Conservation (phyloP, 176 grass and related monocot genomes). For the Eragrostis nindensis region DNA sequence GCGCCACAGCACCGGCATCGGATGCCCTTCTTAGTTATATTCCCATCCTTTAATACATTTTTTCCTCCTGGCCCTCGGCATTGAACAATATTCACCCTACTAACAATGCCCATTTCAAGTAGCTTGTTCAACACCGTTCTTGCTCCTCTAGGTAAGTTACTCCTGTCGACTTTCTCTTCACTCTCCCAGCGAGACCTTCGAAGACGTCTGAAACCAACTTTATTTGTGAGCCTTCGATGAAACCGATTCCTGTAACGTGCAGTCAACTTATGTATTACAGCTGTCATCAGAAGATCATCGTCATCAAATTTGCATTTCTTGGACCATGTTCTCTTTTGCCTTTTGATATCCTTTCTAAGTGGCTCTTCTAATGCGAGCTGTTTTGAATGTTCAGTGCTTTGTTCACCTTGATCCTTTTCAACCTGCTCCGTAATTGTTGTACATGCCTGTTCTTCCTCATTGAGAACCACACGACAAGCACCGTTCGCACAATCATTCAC, state of each 20-base stretch:
- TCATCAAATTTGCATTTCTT: constrained; percentile 49
- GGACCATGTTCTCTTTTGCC: constrained; percentile 35
- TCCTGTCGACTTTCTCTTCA: constrained; percentile 44
- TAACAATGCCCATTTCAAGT: constrained; percentile 70
- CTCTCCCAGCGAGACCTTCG: constrained; percentile 38
- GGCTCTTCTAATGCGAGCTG: constrained; percentile 18
- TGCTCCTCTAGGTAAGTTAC: constrained; percentile 45
- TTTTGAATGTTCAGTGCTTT: constrained; percentile 29
- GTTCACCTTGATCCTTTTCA: constrained; percentile 23
- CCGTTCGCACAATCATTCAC: constrained; percentile 22
- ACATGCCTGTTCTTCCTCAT: constrained; percentile 1
- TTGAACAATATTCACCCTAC: constrained; percentile 55
- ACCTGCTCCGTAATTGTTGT: constrained; percentile 24
- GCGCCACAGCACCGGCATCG: constrained; percentile 69
- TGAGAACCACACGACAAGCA: constrained; percentile 11
- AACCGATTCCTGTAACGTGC: constrained; percentile 47
- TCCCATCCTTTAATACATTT: constrained; percentile 68
- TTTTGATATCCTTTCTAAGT: constrained; percentile 16
- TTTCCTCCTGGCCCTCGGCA: constrained; percentile 58
- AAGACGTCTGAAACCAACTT: constrained; percentile 46
- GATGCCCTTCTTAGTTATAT: constrained; percentile 67
- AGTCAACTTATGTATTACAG: constrained; percentile 59
- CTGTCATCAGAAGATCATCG: constrained; percentile 73
- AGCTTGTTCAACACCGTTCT: constrained; percentile 74
- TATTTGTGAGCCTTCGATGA: constrained; percentile 41